These are phyloP conservation scores for Myriangium duriaei DNA, from an alignment of 2,329 filamentous ascomycete species.

Conservation along the genomic window DNA sequence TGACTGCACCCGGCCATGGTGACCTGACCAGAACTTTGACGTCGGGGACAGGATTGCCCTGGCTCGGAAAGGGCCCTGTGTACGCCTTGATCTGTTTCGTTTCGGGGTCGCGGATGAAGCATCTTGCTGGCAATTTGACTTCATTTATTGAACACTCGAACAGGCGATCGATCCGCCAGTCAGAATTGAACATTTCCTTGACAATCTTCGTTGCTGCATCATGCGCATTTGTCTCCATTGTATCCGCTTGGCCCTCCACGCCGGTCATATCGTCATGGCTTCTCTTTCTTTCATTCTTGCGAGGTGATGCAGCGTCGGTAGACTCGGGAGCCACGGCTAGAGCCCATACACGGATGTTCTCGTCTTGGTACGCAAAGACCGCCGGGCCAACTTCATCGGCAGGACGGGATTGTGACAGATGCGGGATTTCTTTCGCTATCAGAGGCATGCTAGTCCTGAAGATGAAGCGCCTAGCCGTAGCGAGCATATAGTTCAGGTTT, in stretches of 20 bases:
- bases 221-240: slow-evolving; percentile 28
- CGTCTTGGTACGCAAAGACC: slow-evolving; percentile 38
- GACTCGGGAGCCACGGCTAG: slow-evolving; percentile 44
- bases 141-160: slow-evolving; percentile 52
- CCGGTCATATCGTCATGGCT: slow-evolving; percentile 24
- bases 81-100: slow-evolving; percentile 58
- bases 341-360: slow-evolving; percentile 73
- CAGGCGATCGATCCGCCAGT: slow-evolving; percentile 61
- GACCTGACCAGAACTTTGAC: slow-evolving; percentile 60
- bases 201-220: slow-evolving; percentile 47
- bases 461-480: slow-evolving; percentile 73
- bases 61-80: slow-evolving; percentile 51
- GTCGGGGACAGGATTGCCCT: slow-evolving; percentile 38
- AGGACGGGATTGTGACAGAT: not conserved
- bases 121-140: slow-evolving; percentile 53
- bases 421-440: slow-evolving; percentile 51
- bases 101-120: slow-evolving; percentile 53
- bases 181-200: slow-evolving; percentile 66
- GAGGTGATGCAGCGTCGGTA: slow-evolving; percentile 9
- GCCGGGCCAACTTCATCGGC: not conserved
- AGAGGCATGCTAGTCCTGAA: slow-evolving; percentile 73
- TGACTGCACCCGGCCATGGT: slow-evolving; percentile 61
- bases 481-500: slow-evolving; percentile 69
- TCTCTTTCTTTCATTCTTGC: slow-evolving; percentile 21
- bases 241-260: slow-evolving; percentile 17